Base-by-base conservation (phyloP, 305 asterid species). In the Withania somnifera region DNA sequence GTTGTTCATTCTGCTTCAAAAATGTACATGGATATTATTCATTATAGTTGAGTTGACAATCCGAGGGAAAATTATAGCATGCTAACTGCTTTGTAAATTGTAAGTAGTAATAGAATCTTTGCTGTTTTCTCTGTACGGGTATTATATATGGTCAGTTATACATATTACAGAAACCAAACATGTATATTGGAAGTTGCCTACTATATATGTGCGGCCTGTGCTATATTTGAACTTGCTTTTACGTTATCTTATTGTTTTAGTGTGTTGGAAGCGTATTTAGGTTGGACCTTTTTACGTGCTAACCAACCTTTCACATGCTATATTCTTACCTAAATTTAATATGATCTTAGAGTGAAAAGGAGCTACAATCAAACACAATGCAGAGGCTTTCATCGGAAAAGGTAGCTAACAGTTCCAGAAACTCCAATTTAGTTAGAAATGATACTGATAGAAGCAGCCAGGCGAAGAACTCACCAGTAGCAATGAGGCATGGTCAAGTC, bases 341-440 rank as follows among this genome's bases (percentile, higher is more conserved):
- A 26, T 50, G 61, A 73, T 73, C 26, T 30, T 50, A 89, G 97
- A 82, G 87, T 28, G 94, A 86, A 79, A 88, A 83, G 82, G 92
- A 89, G 81, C 91, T 75, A 53, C 89, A 85, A 54, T 34, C 80
- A 85, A 69, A 56, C 86, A 81, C 80, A 83, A 81, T 78, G 82
- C 86, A 77, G 90, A 80, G 80, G 26, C 10, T 50, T 73, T 8
- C 58, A 17, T 77, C 75, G 11, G 89, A 83, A 81, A 86, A 83
- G 86, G 81, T n/a, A 24, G 85, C 86, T 82, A 83, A 81, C 80
- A 81, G 83, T 69, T 77, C 77, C 77, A 79, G 81, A 67, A 82
- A 86, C 81, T 77, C 81, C 81, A 86, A 40, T 79, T 51, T 88
- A 56, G 86, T 81, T n/a, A 87, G 89, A 85, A 88, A 50, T 53